Conservation (phyloP, 176 grass and related monocot genomes). For the Phyllostachys edulis region DNA sequence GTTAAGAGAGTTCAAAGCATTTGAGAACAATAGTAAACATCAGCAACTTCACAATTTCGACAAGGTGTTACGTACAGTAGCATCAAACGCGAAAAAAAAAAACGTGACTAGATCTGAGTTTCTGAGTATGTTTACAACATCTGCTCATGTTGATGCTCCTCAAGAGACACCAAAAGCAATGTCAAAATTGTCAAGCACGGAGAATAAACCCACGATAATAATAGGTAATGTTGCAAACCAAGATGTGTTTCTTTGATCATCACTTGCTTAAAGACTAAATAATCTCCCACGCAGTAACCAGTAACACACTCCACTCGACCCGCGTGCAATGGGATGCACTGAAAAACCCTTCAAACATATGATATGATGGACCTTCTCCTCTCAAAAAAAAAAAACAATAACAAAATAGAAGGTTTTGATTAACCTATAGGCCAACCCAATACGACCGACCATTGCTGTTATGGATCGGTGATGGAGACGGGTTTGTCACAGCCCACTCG, state of each 20-base stretch:
- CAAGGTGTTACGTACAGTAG: not conserved
- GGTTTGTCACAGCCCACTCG: conserved; percentile 76
- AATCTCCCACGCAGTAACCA: not conserved
- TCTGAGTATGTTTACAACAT: not conserved
- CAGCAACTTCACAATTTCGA: not conserved
- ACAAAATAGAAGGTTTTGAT: not conserved
- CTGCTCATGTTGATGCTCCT: not conserved
- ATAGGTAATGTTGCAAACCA: not conserved
- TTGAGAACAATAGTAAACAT: not conserved
- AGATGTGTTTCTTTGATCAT: conserved; percentile 1
- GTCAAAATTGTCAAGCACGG: not conserved
- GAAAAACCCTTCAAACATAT: not conserved
- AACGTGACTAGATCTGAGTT: not conserved
- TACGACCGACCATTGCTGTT: conserved; percentile 93
- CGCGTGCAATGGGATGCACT: not conserved
- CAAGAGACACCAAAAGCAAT: not conserved
- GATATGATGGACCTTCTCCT: not conserved
- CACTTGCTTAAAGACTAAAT: not conserved
- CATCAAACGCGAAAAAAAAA: not conserved
- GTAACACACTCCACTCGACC: not conserved
- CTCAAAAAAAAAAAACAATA: not conserved
- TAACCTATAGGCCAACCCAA: conserved; percentile 81
- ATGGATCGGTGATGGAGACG: conserved; percentile 71
- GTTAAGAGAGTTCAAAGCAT: not conserved
- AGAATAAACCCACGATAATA: not conserved